Conservation (phyloP, 306 rosid species). For the Vigna reflexopilosa region DNA sequence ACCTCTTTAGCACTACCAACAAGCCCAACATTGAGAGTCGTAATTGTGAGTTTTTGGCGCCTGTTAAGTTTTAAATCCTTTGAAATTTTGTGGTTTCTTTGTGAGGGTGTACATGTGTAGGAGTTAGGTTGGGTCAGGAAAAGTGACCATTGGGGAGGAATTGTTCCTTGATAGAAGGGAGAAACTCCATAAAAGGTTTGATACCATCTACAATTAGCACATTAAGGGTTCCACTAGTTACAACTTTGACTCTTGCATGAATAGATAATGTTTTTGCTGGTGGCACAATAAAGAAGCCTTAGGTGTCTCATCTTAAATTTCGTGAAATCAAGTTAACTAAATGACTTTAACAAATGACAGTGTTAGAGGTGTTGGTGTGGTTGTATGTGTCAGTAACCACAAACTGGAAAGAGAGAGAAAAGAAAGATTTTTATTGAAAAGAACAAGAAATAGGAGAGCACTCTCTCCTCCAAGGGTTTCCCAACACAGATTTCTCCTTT, state of each 20-base stretch:
- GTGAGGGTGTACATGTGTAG: not conserved
- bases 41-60: not conserved
- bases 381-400: not conserved
- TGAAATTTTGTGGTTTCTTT: not conserved
- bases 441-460: no score
- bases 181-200: not conserved
- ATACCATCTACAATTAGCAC: not conserved
- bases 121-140: not conserved
- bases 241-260: not conserved
- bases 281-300: not conserved
- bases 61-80: not conserved
- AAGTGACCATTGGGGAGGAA: not conserved
- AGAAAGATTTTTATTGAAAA: no score
- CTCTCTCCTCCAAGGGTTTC: no score
- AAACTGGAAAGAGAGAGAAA: no score
- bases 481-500: no score
- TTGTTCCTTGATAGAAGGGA: not conserved
- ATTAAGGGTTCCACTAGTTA: not conserved
- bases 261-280: not conserved
- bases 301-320: not conserved
- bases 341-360: not conserved
- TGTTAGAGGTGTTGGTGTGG: not conserved
- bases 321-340: not conserved
- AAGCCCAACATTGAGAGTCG: not conserved
- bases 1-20: not conserved